Evolutionary conservation across 2,329 filamentous ascomycete genomes (phyloP), one percentile per base, ranked within the genome.

Genomic region (Ophiostoma ips): DNA sequence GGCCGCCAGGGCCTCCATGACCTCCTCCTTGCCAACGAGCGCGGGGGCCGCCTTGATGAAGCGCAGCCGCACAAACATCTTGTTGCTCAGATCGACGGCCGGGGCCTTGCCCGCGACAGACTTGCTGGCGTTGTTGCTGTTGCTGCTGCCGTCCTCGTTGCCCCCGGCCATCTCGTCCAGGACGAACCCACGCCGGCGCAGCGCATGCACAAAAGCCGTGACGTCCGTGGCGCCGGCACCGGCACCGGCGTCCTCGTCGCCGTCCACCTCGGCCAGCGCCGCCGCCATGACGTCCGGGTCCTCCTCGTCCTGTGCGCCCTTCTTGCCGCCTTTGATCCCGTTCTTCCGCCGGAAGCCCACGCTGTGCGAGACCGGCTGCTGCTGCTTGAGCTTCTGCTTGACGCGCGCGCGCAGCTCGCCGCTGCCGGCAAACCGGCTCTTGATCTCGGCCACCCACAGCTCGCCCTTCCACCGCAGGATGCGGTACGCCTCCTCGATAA

Each of bases 41-140:
- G 89, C 84, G 41, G 79, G 70, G 18, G 79, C 79, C n/a, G 76
- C 79, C 70, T 96, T 98, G 59, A 89, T 72, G 66, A 98, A 98
- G 59, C 84, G 80, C 87, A 98, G 90, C 68, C 84, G 87, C 58
- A 96, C 90, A 70, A 98, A 98, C 92, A 98, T 98, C 69, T 84
- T 94, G 68, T 98, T 98, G 50, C 76, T 77, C 60, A 94, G 69
- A 68, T 98, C 88, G 10, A 94, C 73, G 0, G 82, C 77, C 8
- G 54, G 50, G 11, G 52, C 37, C 49, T 55, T 53, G 47, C 40
- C 44, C 70, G 24, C 40, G 24, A 21, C 40, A 2, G 38, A n/a
- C 21, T 41, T 41, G 31, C 30, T 31, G 30, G 75, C 58, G 9
- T 74, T 31, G 19, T 41, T 24, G 24, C 36, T 48, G 30, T 13